These are phyloP conservation scores for Saturnispora silvae DNA, from an alignment of 805 yeast genomes.

Conservation along the genomic window DNA sequence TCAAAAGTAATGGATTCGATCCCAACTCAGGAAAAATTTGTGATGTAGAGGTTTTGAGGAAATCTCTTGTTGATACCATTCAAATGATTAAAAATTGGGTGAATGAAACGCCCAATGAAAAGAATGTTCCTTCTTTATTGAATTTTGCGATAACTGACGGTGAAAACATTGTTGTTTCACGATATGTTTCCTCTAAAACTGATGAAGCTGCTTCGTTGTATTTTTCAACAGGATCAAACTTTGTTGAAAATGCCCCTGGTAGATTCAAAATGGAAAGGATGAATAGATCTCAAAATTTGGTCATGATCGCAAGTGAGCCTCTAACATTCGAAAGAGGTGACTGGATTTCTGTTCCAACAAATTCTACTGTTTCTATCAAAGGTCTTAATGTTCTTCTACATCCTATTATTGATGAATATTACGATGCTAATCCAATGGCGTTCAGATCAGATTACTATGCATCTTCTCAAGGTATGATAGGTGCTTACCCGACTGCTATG, in stretches of 20 bases:
- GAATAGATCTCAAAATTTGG: slow-evolving; percentile 85
- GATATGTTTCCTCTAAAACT: slow-evolving; percentile 79
- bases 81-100: slow-evolving; percentile 75
- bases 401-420: slow-evolving; percentile 86
- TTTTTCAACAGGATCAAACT: slow-evolving; percentile 87
- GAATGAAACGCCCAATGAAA: slow-evolving; percentile 33
- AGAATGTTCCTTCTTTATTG: slow-evolving; percentile 66
- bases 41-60: slow-evolving; percentile 44
- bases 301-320: slow-evolving; percentile 94
- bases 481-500: slow-evolving; percentile 64
- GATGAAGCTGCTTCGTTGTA: slow-evolving; percentile 96
- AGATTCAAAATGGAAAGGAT: slow-evolving; percentile 89
- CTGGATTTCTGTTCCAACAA: slow-evolving; percentile 96
- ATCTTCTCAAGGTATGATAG: slow-evolving; percentile 85
- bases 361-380: slow-evolving; percentile 70
- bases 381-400: slow-evolving; percentile 82
- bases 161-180: slow-evolving; percentile 66
- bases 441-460: slow-evolving; percentile 74
- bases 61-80: slow-evolving; percentile 66
- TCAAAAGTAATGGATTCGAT: slow-evolving; percentile 66
- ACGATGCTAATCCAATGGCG: slow-evolving; percentile 56
- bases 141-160: slow-evolving; percentile 97
- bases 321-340: slow-evolving; percentile 93
- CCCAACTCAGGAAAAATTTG: slow-evolving; percentile 31
- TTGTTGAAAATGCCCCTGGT: slow-evolving; percentile 84